Conservation (phyloP, 2,329 filamentous ascomycete species). For the Monilinia vaccinii-corymbosi region DNA sequence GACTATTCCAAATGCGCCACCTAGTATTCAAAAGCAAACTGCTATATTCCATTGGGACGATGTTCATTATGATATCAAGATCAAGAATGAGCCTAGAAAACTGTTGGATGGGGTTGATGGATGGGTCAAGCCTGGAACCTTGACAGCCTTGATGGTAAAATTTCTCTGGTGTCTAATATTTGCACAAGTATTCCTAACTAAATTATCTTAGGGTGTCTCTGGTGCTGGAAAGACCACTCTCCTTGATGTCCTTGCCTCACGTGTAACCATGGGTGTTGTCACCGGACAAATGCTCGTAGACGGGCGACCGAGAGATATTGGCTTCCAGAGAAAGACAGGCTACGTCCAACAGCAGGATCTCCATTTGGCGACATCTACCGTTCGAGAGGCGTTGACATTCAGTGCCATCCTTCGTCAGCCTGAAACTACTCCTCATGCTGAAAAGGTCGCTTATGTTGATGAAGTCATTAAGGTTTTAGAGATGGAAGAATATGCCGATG, state of each 20-base stretch:
- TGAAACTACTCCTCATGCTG: conserved; percentile 56
- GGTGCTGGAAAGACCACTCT: conserved; percentile 91
- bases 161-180: not conserved
- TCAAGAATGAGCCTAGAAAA: conserved; percentile 65
- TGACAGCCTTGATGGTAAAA: conserved; percentile 70
- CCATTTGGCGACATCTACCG: conserved; percentile 74
- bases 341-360: conserved; percentile 69
- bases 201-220: conserved; percentile 36
- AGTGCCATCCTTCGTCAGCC: conserved; percentile 80
- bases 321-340: conserved; percentile 86
- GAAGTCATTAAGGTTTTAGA: conserved; percentile 86
- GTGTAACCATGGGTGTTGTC: conserved; percentile 83
- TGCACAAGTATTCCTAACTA: not conserved
- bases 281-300: conserved; percentile 70
- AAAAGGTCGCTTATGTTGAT: conserved; percentile 82
- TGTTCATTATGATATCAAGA: conserved; percentile 53
- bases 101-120: conserved; percentile 82
- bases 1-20: conserved; percentile 39
- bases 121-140: conserved; percentile 86
- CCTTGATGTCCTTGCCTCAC: conserved; percentile 74
- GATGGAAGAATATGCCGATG: conserved; percentile 85
- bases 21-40: conserved; percentile 34
- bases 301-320: conserved; percentile 59
- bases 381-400: conserved; percentile 81
- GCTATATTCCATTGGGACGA: conserved; percentile 45